These are phyloP conservation scores for Aspergillus saccharolyticus DNA, from an alignment of 495 filamentous ascomycete genomes.

Conservation along the genomic window DNA sequence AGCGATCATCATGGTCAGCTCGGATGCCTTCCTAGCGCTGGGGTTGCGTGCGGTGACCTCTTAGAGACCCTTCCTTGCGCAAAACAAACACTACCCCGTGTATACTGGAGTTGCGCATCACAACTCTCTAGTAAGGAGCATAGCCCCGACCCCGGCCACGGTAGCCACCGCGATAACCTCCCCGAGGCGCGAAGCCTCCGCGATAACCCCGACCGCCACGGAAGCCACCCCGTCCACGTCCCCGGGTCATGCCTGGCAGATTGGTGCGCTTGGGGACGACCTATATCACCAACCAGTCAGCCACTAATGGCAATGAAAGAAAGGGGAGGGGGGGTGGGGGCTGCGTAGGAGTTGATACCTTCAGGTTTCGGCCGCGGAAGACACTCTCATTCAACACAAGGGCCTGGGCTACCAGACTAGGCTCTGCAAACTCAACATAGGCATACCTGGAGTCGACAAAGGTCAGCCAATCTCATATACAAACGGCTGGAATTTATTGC, in stretches of 20 bases:
- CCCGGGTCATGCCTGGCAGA: slow-evolving; percentile 86
- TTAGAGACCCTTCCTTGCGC: slow-evolving; percentile 1
- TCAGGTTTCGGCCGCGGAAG: slow-evolving; percentile 90
- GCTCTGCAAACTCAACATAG: slow-evolving; percentile 98
- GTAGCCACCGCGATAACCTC: slow-evolving; percentile 67
- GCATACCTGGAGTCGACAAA: slow-evolving; percentile 66
- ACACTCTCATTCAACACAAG: slow-evolving; percentile 95
- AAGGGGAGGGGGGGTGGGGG: not conserved
- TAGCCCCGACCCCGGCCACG: slow-evolving; percentile 73
- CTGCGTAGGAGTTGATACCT: slow-evolving; percentile 50
- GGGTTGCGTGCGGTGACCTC: not conserved
- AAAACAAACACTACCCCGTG: not conserved
- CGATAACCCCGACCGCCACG: slow-evolving; percentile 59
- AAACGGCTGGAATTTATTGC: slow-evolving; percentile 22
- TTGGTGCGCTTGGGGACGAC: slow-evolving; percentile 97
- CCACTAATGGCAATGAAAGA: not conserved
- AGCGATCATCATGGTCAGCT: slow-evolving; percentile 1
- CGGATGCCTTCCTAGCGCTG: slow-evolving; percentile 6
- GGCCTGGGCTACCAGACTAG: slow-evolving; percentile 85
- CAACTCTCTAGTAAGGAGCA: slow-evolving; percentile 62
- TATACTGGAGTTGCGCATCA: not conserved
- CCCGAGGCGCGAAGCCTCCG: slow-evolving; percentile 32
- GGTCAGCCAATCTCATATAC: slow-evolving; percentile 46
- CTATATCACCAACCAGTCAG: slow-evolving; percentile 31
- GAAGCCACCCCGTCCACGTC: slow-evolving; percentile 64